Conservation (phyloP, 2,329 filamentous ascomycete species). For the Fusarium cicatricum region DNA sequence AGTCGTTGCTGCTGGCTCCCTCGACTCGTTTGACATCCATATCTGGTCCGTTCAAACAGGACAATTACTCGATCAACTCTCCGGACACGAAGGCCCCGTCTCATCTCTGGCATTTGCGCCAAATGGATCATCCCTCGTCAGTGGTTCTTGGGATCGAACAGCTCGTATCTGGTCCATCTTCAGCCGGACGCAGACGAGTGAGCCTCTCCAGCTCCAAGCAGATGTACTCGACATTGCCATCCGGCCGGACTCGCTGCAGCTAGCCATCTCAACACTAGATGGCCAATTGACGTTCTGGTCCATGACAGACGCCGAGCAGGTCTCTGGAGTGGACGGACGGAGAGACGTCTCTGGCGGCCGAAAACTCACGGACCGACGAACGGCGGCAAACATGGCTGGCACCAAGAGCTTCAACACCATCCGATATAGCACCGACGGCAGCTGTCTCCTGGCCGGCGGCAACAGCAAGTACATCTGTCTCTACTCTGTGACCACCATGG, state of each 20-base stretch:
- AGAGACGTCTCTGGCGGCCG: conserved; percentile 93
- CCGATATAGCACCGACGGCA: conserved; percentile 90
- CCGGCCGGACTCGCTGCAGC: conserved; percentile 87
- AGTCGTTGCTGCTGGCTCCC: conserved; percentile 91
- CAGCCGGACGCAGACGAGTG: conserved; percentile 90
- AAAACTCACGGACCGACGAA: conserved; percentile 85
- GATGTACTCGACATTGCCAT: conserved; percentile 89
- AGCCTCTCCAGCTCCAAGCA: conserved; percentile 89
- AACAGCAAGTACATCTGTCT: conserved; percentile 99
- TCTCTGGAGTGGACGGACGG: conserved; percentile 85
- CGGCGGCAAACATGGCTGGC: conserved; percentile 87
- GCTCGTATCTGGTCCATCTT: conserved; percentile 98
- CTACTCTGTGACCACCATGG: conserved; percentile 93
- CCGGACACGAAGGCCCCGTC: conserved; percentile 94
- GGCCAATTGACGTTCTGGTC: conserved; percentile 97
- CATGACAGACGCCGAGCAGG: conserved; percentile 84
- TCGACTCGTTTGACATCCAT: conserved; percentile 97
- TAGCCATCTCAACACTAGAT: conserved; percentile 91
- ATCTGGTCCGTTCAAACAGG: conserved; percentile 99
- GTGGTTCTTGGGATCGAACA: conserved; percentile 96
- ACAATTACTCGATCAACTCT: conserved; percentile 87
- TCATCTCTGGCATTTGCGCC: conserved; percentile 89
- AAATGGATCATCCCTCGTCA: conserved; percentile 83
- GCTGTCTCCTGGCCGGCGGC: conserved; percentile 86
- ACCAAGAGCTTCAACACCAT: conserved; percentile 92